A percentile compares a stretch with the other conserved stretches of the same genome.
These are phyloP conservation scores for Hamamelis virginiana DNA, from an alignment of 164 flowering plant genomes.

Conservation along the genomic window DNA sequence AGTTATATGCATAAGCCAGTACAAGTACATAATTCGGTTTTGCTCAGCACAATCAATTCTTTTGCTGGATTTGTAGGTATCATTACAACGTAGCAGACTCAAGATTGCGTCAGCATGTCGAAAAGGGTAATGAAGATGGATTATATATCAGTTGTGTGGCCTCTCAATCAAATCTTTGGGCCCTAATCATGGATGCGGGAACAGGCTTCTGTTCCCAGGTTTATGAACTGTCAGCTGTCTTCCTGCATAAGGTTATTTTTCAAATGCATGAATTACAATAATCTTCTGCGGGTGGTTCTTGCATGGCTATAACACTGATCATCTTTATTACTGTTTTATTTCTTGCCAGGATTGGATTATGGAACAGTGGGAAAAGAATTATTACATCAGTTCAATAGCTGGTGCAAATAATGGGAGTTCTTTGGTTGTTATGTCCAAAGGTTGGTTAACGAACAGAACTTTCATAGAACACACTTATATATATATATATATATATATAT, in stretches of 20 bases:
- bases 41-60: background rate
- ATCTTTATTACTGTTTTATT: slow-evolving; percentile 1
- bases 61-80: slow-evolving; percentile 47
- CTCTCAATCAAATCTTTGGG: slow-evolving; percentile 78
- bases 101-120: slow-evolving; percentile 75
- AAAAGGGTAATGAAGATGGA: slow-evolving; percentile 90
- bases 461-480: no score
- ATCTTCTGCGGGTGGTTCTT: slow-evolving; percentile 3
- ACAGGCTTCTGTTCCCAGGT: slow-evolving; percentile 78
- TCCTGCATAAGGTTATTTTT: slow-evolving; percentile 67
- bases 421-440: slow-evolving; percentile 93
- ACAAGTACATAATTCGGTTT: background rate
- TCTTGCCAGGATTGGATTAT: slow-evolving; percentile 82
- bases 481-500: no score
- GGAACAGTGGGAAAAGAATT: slow-evolving; percentile 96
- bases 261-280: background rate
- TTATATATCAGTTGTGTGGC: slow-evolving; percentile 80
- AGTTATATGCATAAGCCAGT: background rate
- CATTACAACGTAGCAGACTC: slow-evolving; percentile 92
- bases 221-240: slow-evolving; percentile 68
- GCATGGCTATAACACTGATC: slow-evolving; percentile 1
- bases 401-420: slow-evolving; percentile 87
- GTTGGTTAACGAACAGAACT: slow-evolving; percentile 27
- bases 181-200: slow-evolving; percentile 93
- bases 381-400: slow-evolving; percentile 82